A percentile compares a stretch with the other conserved stretches of the same genome.
phyloP scores from a whole-genome alignment of 495 filamentous ascomycete species.

The Melanomma pulvis-pyrius region DNA sequence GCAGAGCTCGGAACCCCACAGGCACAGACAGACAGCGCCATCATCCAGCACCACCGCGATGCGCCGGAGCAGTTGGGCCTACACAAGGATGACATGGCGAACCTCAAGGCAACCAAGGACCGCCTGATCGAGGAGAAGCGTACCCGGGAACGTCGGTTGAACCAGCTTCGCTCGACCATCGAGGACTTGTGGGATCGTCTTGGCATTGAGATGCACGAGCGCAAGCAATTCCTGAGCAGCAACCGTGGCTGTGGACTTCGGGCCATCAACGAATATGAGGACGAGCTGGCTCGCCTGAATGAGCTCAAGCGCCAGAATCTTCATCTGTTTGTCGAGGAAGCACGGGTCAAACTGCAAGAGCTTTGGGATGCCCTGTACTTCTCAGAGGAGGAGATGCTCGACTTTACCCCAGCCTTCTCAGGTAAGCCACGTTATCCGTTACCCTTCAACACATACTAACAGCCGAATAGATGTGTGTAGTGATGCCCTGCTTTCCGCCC shows the following conservation, averaged over 20 bases:
- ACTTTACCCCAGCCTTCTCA: conserved; percentile 93
- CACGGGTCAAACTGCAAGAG: conserved; percentile 83
- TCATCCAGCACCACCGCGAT: conserved; percentile 86
- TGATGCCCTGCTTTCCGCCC: conserved; percentile 84
- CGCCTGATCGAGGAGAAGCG: conserved; percentile 93
- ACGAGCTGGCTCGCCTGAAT: conserved; percentile 80
- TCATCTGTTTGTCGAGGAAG: conserved; percentile 93
- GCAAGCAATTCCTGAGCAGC: conserved; percentile 74
- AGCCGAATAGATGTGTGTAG: conserved; percentile 66
- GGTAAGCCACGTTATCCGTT: conserved; percentile 50
- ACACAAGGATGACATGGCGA: conserved; percentile 78
- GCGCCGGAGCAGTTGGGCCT: conserved; percentile 91
- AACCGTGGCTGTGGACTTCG: conserved; percentile 80
- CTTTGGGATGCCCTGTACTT: conserved; percentile 93
- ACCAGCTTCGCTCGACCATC: conserved; percentile 71
- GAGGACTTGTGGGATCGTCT: conserved; percentile 89
- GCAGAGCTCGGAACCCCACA: conserved; percentile 91
- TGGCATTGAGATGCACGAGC: conserved; percentile 75
- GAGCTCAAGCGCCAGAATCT: conserved; percentile 94
- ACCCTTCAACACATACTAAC: conserved; percentile 23
- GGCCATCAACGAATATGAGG: conserved; percentile 91
- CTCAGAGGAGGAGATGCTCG: conserved; percentile 96
- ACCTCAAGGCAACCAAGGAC: conserved; percentile 72
- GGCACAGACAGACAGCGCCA: conserved; percentile 82
- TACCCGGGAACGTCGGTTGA: conserved; percentile 76